Evolutionary conservation across 2,329 filamentous ascomycete genomes (phyloP), one percentile per base, ranked within the genome.

Genomic region (Talaromyces sp.): DNA sequence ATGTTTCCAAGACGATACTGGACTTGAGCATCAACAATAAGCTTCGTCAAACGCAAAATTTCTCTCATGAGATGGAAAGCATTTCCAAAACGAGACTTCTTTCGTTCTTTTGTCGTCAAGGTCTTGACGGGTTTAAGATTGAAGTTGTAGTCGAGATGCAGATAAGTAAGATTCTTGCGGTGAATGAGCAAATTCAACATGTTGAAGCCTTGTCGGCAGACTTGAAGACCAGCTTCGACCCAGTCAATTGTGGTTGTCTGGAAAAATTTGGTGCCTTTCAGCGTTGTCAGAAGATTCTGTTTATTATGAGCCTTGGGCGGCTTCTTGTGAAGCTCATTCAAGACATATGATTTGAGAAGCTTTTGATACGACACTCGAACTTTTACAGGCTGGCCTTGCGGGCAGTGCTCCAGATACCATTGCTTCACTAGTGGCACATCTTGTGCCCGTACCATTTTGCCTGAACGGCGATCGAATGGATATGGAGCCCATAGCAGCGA

Each of bases 121-220:
- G 94, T 99, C 82, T 99, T 99, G 74, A 99, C 94, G 3, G 94
- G 94, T 81, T 99, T 99, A 75, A 99, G 72, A 76, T 99, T 99
- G 82, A 99, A 99, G 77, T 99, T 99, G 81, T 97, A 99, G 72
- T 99, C 94, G 59, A 99, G 86, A 81, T 99, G 95, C 59, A 99
- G 84, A 72, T 99, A 99, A 0, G 94, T 99, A 67, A 99, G 79
- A 75, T 99, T 99, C 82, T 99, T 99, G 69, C 94, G 89, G 73
- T 99, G 94, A 66, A 99, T 99, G 66, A 99, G 81, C 57, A 99
- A 81, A 70, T 99, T 99, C 62, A 99, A 81, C 93, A 99, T 99
- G 78, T 99, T 99, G 82, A 97, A 99, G 59, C 94, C 94, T 74
- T 99, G 94, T 56, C 94, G 87, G 74, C 94, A 99, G 63, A 99